Percentiles rank a stretch among this genome's conserved stretches.
Conservation (phyloP, 495 filamentous ascomycete species). For the Xylaria bambusicola region DNA sequence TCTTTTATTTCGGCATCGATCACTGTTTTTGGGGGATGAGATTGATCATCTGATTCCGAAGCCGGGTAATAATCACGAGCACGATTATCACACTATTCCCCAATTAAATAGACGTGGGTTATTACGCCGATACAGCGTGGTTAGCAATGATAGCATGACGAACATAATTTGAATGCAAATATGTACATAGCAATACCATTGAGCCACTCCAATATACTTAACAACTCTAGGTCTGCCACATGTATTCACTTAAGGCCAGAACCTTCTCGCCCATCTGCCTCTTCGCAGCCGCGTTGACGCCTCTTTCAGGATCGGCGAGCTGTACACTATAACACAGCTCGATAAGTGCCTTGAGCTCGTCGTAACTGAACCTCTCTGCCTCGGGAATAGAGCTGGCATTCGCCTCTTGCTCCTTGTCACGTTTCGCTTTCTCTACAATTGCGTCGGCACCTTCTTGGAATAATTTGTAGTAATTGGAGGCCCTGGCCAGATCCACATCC, state of each 20-base stretch:
- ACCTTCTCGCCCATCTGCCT: constrained; percentile 74
- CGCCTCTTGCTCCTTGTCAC: constrained; percentile 41
- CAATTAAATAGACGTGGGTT: too few species aligned
- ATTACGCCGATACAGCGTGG: too few species aligned
- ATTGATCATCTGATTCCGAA: too few species aligned
- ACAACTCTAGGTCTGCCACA: constrained; percentile 61
- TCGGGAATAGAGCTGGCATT: constrained; percentile 37
- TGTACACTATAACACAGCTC: constrained; percentile 87
- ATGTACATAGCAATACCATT: too few species aligned
- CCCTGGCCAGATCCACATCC: constrained; percentile 67
- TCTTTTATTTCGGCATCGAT: too few species aligned
- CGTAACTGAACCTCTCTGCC: constrained; percentile 66
- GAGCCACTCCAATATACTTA: too few species aligned
- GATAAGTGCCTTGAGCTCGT: constrained; percentile 80
- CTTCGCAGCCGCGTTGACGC: constrained; percentile 71
- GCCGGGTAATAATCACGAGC: too few species aligned
- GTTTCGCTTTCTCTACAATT: constrained; percentile 64
- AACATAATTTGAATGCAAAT: too few species aligned
- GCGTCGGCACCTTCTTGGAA: constrained; percentile 76
- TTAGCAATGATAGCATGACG: too few species aligned
- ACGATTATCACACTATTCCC: too few species aligned
- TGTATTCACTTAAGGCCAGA: constrained; percentile 73
- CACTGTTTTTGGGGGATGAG: too few species aligned
- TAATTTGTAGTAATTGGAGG: constrained; percentile 75
- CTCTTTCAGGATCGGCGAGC: constrained; percentile 68